Percentiles rank a stretch among this genome's conserved stretches.
These are phyloP conservation scores for Saraca asoca DNA, from an alignment of 331 rosid genomes.

Conservation along the genomic window DNA sequence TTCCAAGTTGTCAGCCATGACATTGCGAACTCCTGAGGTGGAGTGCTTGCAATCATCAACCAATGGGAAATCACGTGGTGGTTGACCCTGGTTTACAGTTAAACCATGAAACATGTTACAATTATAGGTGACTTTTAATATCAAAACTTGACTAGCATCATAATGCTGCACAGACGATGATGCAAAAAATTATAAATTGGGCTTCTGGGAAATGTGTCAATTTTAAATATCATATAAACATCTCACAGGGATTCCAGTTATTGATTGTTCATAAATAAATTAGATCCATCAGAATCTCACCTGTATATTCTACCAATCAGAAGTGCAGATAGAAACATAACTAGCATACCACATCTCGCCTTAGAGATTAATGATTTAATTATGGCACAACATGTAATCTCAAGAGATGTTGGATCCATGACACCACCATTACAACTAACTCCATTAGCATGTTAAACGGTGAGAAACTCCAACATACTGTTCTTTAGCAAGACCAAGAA, in stretches of 20 bases:
- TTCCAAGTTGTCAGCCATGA: slow-evolving; percentile 55
- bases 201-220: background rate
- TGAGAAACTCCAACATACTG: background rate
- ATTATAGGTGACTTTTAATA: slow-evolving; percentile 32
- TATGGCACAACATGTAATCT: slow-evolving; percentile 11
- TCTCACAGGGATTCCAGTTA: slow-evolving; percentile 1
- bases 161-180: slow-evolving; percentile 5
- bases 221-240: slow-evolving; percentile 10
- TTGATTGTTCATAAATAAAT: background rate
- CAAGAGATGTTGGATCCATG: background rate
- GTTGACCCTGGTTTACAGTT: slow-evolving; percentile 61
- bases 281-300: slow-evolving; percentile 17
- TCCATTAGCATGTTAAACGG: background rate
- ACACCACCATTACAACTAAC: background rate
- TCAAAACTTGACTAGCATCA: slow-evolving; percentile 26
- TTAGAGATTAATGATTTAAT: slow-evolving; percentile 7
- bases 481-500: background rate
- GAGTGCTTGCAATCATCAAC: slow-evolving; percentile 67
- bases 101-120: slow-evolving; percentile 54
- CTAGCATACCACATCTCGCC: slow-evolving; percentile 1
- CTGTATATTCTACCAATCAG: background rate
- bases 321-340: background rate
- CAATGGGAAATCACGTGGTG: slow-evolving; percentile 63
- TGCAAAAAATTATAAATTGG: slow-evolving; percentile 4
- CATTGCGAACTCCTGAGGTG: slow-evolving; percentile 55